Evolutionary conservation across 2,329 filamentous ascomycete genomes (phyloP).

Genomic region (Fusarium avenaceum): DNA sequence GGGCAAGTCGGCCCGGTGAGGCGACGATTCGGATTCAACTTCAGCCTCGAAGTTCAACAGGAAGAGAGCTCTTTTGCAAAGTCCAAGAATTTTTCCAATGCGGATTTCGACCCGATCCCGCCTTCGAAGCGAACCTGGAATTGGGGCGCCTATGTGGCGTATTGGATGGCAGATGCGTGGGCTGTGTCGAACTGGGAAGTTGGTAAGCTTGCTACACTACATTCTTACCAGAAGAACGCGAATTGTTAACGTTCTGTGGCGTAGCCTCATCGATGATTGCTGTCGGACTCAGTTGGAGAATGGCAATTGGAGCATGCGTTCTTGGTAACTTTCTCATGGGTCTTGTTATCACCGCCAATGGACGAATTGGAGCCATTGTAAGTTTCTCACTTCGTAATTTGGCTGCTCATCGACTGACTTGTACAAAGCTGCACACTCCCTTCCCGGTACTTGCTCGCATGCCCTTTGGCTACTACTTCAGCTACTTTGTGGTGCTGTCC

Average conservation of each 20-base stretch:
- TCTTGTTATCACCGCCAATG: constrained; percentile 13
- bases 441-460: constrained; percentile 18
- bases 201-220: constrained; percentile 12
- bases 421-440: constrained; percentile 7
- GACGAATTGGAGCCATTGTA: constrained; percentile 20
- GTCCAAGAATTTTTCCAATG: constrained; percentile 4
- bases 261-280: constrained; percentile 16
- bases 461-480: constrained; percentile 21
- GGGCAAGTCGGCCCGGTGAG: constrained; percentile 8
- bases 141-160: constrained; percentile 17
- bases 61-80: constrained; percentile 18
- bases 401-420: constrained; percentile 1
- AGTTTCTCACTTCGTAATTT: not conserved
- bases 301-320: constrained; percentile 21
- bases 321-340: constrained; percentile 22
- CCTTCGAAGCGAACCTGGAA: constrained; percentile 20
- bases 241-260: not conserved
- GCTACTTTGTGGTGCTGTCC: constrained; percentile 18
- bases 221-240: not conserved
- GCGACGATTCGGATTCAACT: constrained; percentile 13
- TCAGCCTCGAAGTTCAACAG: constrained; percentile 15
- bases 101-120: constrained; percentile 13
- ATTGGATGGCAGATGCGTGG: constrained; percentile 25
- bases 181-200: constrained; percentile 23
- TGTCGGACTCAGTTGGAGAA: constrained; percentile 19